These are phyloP conservation scores for Epichloe hybrida DNA, from an alignment of 2,329 filamentous ascomycete genomes.

Conservation along the genomic window DNA sequence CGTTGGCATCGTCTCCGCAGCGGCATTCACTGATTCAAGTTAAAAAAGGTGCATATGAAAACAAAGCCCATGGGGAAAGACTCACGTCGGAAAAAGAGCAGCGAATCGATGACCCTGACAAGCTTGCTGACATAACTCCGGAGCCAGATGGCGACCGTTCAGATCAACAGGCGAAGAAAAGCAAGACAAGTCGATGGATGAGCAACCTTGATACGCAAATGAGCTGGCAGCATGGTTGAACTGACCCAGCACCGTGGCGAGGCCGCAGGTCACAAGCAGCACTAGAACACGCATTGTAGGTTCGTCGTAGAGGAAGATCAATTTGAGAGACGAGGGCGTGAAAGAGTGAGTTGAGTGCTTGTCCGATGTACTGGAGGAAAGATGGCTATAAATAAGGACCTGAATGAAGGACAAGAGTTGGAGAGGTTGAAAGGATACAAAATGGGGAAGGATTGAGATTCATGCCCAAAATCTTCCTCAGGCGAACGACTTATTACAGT, in stretches of 20 bases:
- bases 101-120: slow-evolving; percentile 17
- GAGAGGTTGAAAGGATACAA: slow-evolving; percentile 4
- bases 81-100: slow-evolving; percentile 20
- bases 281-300: slow-evolving; percentile 13
- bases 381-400: slow-evolving; percentile 4
- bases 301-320: slow-evolving; percentile 4
- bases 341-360: background rate
- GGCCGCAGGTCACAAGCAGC: slow-evolving; percentile 11
- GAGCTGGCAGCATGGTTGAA: slow-evolving; percentile 10
- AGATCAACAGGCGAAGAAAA: slow-evolving; percentile 14
- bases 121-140: slow-evolving; percentile 16
- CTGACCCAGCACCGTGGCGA: slow-evolving; percentile 10
- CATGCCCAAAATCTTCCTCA: background rate
- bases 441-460: background rate
- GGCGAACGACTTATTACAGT: background rate
- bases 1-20: slow-evolving; percentile 20
- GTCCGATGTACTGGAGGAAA: slow-evolving; percentile 2
- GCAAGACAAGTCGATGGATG: slow-evolving; percentile 14
- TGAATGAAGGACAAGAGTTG: slow-evolving; percentile 4
- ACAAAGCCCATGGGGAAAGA: background rate
- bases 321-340: background rate
- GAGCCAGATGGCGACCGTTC: slow-evolving; percentile 11
- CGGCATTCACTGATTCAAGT: slow-evolving; percentile 17
- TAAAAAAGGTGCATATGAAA: background rate
- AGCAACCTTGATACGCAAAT: slow-evolving; percentile 16